These are phyloP conservation scores for Metschnikowia colocasiae DNA, from an alignment of 805 yeast species.

Conservation along the genomic window DNA sequence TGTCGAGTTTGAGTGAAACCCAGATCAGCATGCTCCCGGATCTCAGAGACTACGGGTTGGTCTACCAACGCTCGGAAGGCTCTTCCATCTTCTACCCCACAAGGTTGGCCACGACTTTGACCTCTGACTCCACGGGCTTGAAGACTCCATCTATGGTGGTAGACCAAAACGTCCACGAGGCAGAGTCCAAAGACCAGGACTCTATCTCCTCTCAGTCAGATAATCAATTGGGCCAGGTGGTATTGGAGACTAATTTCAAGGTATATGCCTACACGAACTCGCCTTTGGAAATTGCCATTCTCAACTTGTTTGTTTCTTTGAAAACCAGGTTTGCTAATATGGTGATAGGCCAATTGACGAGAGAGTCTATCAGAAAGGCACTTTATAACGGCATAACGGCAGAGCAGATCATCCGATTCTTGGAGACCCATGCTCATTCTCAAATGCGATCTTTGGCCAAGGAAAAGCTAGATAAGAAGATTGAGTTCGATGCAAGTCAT, in stretches of 20 bases:
- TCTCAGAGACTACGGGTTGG: constrained; percentile 85
- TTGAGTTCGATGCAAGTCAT: constrained; percentile 57
- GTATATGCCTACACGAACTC: constrained; percentile 90
- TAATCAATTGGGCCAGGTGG: constrained; percentile 59
- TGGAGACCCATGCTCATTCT: constrained; percentile 90
- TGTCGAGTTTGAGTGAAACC: constrained; percentile 66
- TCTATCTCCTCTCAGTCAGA: constrained; percentile 19
- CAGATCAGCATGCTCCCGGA: constrained; percentile 86
- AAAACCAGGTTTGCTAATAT: constrained; percentile 83
- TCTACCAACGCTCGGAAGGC: constrained; percentile 56
- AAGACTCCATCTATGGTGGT: constrained; percentile 73
- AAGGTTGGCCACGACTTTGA: constrained; percentile 79
- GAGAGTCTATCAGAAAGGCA: constrained; percentile 88
- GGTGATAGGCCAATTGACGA: constrained; percentile 89
- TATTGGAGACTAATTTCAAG: constrained; percentile 91
- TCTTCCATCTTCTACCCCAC: constrained; percentile 82
- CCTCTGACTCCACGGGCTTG: constrained; percentile 74
- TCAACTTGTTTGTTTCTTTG: constrained; percentile 82
- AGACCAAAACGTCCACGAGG: constrained; percentile 52
- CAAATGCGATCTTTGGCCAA: constrained; percentile 79
- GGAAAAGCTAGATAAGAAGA: constrained; percentile 60
- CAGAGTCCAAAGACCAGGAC: constrained; percentile 21
- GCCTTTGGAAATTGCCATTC: constrained; percentile 89
- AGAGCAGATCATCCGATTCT: constrained; percentile 85
- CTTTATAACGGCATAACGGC: constrained; percentile 87